Base-by-base conservation (phyloP, 108 stramenopile genomes). In the Parietichytrium sp. region DNA sequence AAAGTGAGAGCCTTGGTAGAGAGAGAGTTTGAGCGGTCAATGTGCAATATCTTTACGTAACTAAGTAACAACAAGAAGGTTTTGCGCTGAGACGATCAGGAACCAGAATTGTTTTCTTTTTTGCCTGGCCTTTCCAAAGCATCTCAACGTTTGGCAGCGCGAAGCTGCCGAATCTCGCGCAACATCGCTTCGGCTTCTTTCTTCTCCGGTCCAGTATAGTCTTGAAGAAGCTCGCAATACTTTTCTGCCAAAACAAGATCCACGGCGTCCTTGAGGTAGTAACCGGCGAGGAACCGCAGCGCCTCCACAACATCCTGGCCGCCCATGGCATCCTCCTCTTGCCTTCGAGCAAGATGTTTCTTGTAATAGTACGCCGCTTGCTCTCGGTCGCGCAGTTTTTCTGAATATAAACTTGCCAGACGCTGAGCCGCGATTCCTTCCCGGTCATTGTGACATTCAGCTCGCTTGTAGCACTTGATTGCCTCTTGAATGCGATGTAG, bases 381-480 rank as follows among this genome's bases (percentile, higher is more conserved):
- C 79, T 94, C 93, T 23, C 85, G 54, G 25, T 95, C 87, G 10
- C 90, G 91, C 54, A 72, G 61, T 45, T 93, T 93, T 51, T 93
- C 92, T 3, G 87, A 86, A 84, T 93, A 94, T 33, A 98, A 86
- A 29, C 91, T 85, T 6, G 97, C 97, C 50, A 98, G 88, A 81
- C 94, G 92, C 78, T 91, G 88, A 2, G 96, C 94, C 15, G 97
- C 95, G 54, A 96, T 91, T 0, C 95, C 96, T 84, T 98, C 97
- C 18, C 86, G 87, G 87, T 97, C 96, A 79, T 93, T 89, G 80
- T 93, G 86, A 3, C 90, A 84, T 10, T 95, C 91, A 1, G 96
- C 96, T 8, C 94, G 85, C 88, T 97, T 94, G 81, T 93, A 96
- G 61, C 90, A 88, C 51, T 90, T 89, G 48, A 96, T 95, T 13